phyloP scores from a whole-genome alignment of 2,329 filamentous ascomycete species.

The Pseudogymnoascus verrucosus region DNA sequence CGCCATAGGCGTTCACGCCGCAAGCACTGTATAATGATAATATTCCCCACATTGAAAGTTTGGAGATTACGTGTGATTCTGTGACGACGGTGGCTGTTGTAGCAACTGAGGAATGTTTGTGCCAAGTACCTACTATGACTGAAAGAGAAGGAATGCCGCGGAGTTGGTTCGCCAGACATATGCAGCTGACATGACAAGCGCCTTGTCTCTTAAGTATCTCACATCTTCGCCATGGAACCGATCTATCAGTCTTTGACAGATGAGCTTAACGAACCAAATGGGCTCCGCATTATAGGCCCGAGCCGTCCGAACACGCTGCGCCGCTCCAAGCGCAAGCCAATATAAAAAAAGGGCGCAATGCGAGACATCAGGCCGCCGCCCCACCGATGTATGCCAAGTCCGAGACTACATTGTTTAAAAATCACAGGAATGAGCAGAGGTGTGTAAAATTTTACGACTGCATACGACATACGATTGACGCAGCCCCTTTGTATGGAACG shows the following conservation, averaged over 20 bases:
- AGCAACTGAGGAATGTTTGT: not conserved
- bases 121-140: not conserved
- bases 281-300: not conserved
- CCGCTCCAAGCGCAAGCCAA: not conserved
- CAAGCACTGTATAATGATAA: slow-evolving; percentile 4
- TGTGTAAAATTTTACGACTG: not conserved
- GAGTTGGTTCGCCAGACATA: not conserved
- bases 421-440: not conserved
- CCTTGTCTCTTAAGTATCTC: not conserved
- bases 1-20: not conserved
- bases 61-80: not conserved
- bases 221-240: not conserved
- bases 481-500: not conserved
- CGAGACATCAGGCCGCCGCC: not conserved
- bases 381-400: not conserved
- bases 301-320: not conserved
- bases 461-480: not conserved
- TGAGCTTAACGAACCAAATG: not conserved
- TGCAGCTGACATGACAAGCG: not conserved
- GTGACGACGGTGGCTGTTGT: not conserved
- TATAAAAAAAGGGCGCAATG: not conserved
- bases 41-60: not conserved
- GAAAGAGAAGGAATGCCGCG: not conserved
- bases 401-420: not conserved
- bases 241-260: not conserved